These are phyloP conservation scores for Trichophyton simii DNA, from an alignment of 2,329 filamentous ascomycete species.

Conservation along the genomic window DNA sequence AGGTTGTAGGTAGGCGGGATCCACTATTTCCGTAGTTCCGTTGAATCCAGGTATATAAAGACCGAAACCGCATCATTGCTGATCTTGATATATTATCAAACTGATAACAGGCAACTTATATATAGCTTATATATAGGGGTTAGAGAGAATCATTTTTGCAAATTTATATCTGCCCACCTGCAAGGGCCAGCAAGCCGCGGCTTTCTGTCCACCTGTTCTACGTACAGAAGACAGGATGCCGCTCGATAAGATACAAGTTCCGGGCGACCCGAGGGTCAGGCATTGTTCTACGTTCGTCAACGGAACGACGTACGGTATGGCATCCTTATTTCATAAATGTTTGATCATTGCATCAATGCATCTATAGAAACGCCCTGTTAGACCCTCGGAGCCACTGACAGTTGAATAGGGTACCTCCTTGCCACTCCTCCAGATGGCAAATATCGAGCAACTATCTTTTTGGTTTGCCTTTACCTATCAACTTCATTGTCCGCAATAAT, in stretches of 20 bases:
- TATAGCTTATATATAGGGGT: too few relatives aligned
- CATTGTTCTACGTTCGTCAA: constrained; percentile 52
- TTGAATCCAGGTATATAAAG: background rate
- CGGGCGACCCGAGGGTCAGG: constrained; percentile 54
- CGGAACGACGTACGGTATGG: constrained; percentile 53
- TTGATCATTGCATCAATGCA: background rate
- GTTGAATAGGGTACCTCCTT: constrained; percentile 38
- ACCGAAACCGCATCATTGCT: background rate
- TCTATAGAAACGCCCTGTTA: background rate
- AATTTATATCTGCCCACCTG: background rate
- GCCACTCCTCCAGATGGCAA: constrained; percentile 33
- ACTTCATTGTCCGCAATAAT: background rate
- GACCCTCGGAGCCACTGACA: background rate
- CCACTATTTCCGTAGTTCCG: background rate
- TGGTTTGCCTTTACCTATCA: constrained; percentile 30
- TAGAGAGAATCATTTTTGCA: background rate
- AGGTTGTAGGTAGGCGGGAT: background rate
- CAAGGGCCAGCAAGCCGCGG: background rate
- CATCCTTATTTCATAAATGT: background rate
- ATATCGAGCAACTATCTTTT: constrained; percentile 42
- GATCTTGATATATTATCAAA: background rate
- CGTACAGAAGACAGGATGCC: constrained; percentile 30
- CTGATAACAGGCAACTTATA: background rate
- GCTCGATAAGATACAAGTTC: constrained; percentile 49
- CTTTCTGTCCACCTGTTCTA: background rate